Evolutionary conservation across 352 stramenopile genomes (phyloP).

Genomic region (Saprolegnia parasitica): DNA sequence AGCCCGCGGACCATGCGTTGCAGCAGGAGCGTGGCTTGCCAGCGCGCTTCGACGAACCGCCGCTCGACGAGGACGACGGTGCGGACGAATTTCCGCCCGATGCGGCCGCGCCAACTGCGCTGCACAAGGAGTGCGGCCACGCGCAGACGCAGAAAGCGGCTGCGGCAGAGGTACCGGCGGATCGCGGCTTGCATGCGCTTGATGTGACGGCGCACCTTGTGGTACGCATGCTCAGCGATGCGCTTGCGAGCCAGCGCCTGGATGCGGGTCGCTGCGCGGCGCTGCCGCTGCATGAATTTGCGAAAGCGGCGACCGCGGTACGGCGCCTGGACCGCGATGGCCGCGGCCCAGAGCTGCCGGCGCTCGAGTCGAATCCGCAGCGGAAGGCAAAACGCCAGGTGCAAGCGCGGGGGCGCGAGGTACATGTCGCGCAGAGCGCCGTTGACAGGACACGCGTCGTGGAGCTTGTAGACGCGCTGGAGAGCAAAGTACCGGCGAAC

Average conservation of each 20-base stretch:
- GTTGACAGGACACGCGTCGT: constrained; percentile 44
- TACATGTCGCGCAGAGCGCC: constrained; percentile 53
- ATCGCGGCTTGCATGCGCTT: constrained; percentile 52
- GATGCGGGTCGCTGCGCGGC: constrained; percentile 49
- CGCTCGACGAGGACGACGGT: constrained; percentile 56
- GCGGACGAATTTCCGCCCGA: constrained; percentile 44
- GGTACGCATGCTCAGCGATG: constrained; percentile 38
- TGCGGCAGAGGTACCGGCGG: constrained; percentile 46
- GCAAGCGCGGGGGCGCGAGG: constrained; percentile 38
- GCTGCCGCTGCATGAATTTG: constrained; percentile 46
- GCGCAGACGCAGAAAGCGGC: constrained; percentile 43
- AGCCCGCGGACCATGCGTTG: constrained; percentile 60
- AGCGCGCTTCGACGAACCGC: constrained; percentile 39
- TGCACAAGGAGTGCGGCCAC: constrained; percentile 52
- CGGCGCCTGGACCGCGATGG: constrained; percentile 48
- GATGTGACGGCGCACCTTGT: constrained; percentile 35
- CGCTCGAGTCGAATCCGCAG: constrained; percentile 48
- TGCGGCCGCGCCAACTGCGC: constrained; percentile 45
- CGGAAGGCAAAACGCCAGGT: constrained; percentile 46
- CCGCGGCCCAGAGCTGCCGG: constrained; percentile 54
- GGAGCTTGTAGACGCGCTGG: constrained; percentile 39
- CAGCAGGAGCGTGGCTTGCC: constrained; percentile 42
- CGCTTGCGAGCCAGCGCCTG: constrained; percentile 57
- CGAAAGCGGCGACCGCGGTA: constrained; percentile 56
- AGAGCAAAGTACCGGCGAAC: constrained; percentile 41